Evolutionary conservation across 2,329 filamentous ascomycete genomes (phyloP), one percentile per base, ranked within the genome.

Genomic region (Penicillium digitatum): DNA sequence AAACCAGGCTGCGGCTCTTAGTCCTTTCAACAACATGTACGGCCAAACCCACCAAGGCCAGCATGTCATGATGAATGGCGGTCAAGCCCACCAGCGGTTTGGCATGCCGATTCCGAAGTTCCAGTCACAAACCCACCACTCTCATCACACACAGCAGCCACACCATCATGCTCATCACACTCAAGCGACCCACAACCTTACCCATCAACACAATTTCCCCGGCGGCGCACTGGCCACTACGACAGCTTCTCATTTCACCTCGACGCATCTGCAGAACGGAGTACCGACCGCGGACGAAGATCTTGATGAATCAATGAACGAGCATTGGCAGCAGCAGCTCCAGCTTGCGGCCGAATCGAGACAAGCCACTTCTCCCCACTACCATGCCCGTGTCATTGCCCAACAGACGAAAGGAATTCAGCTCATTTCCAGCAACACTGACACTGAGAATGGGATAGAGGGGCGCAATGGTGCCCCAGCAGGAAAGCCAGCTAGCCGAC

Each of bases 281-380:
- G 82, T 81, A 9, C 79, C 82, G 7, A 74, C 74, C 43, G 79
- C 78, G 55, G 81, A 84, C 60, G 81, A 80, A 57, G 79, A 79
- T 31, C 69, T 82, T 26, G 79, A 78, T 59, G 83, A 85, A 58
- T 78, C 81, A n/a, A 78, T 81, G 62, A 84, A 79, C 61, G 82
- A 85, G 61, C 88, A 95, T 73, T 97, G 92, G 92, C 86, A 87
- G 61, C 87, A 94, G 69, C 94, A 99, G 75, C 75, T 96, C 61
- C 86, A 88, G 59, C 77, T 92, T 66, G 87, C 87, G 60, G 89
- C 92, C 62, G 88, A 90, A 59, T 85, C 89, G 42, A 78, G 82
- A 53, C 66, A 89, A 82, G 78, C 85, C 78, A 77, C 85, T 79
- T 74, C 87, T 81, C 81, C 82, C 71, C 78, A 89, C 81, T 80